These are phyloP conservation scores for Phaffia australis DNA, from an alignment of 768 basidiomycete species.

Conservation along the genomic window DNA sequence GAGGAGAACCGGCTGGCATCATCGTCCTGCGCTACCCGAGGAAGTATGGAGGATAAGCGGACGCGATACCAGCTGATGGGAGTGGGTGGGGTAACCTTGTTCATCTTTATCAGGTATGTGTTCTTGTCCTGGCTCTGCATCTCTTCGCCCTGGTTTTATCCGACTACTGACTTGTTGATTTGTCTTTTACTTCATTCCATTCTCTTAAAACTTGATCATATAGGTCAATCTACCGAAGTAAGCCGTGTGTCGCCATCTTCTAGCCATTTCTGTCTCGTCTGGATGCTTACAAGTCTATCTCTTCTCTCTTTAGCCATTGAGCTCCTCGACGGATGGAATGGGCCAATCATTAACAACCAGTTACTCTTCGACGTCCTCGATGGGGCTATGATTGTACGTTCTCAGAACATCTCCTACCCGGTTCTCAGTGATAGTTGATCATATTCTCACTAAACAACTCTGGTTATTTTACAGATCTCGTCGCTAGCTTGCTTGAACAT, in stretches of 20 bases:
- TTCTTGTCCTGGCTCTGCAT: neutral
- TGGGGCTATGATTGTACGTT: conserved; percentile 9
- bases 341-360: conserved; percentile 16
- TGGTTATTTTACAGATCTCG: neutral
- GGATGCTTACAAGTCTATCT: neutral
- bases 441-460: neutral
- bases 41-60: neutral
- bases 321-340: conserved; percentile 8
- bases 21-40: neutral
- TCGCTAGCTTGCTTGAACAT: conserved; percentile 9
- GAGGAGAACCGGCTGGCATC: too few relatives aligned
- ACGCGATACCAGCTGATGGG: conserved; percentile 7
- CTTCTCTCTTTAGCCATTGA: neutral
- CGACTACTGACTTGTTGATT: neutral
- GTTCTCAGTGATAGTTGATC: neutral
- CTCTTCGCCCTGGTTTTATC: neutral
- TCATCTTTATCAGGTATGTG: conserved; percentile 13
- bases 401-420: neutral
- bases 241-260: neutral
- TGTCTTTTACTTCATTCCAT: neutral
- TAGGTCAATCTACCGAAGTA: neutral
- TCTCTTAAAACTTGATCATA: too few relatives aligned
- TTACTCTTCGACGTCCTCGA: conserved; percentile 19
- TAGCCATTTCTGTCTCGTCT: neutral
- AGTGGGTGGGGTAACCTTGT: neutral